phyloP scores from a whole-genome alignment of 2,329 filamentous ascomycete genomes.

The Passalora sequoiae region DNA sequence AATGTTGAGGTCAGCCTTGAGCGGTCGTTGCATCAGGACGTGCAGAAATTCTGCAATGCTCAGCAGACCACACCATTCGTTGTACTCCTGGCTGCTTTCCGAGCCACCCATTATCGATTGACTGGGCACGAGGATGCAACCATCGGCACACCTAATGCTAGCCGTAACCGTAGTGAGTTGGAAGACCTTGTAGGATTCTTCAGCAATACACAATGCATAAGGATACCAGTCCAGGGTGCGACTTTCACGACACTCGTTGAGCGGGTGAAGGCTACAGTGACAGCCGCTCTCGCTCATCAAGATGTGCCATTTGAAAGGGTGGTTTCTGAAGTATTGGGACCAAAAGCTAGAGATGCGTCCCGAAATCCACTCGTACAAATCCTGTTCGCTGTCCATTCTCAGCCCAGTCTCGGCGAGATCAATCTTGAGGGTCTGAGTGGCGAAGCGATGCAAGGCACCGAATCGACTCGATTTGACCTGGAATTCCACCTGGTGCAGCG shows the following conservation, averaged over 20 bases:
- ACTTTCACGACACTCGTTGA: conserved; percentile 5
- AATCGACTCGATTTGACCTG: conserved; percentile 9
- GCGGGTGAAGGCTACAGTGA: conserved; percentile 6
- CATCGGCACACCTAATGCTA: conserved; percentile 6
- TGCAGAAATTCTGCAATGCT: conserved; percentile 1
- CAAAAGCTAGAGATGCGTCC: conserved; percentile 5
- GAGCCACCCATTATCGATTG: conserved; percentile 8
- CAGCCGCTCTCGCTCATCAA: conserved; percentile 5
- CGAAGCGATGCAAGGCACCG: conserved; percentile 6
- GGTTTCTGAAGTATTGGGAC: background rate
- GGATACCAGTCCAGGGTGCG: conserved; percentile 3
- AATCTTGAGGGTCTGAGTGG: conserved; percentile 6
- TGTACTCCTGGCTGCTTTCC: conserved; percentile 6
- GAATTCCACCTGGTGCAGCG: conserved; percentile 9
- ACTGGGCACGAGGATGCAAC: conserved; percentile 7
- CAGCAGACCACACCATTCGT: conserved; percentile 6
- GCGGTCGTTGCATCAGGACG: background rate
- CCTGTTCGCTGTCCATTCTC: conserved; percentile 12
- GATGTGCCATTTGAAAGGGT: conserved; percentile 11
- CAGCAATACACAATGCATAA: conserved; percentile 9
- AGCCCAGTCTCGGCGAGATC: conserved; percentile 8
- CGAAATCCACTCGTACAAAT: conserved; percentile 11
- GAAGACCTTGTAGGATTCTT: conserved; percentile 9
- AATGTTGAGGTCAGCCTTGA: conserved; percentile 2
- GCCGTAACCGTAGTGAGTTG: conserved; percentile 4